phyloP scores from a whole-genome alignment of 306 rosid genomes.

The Quercus ilex region DNA sequence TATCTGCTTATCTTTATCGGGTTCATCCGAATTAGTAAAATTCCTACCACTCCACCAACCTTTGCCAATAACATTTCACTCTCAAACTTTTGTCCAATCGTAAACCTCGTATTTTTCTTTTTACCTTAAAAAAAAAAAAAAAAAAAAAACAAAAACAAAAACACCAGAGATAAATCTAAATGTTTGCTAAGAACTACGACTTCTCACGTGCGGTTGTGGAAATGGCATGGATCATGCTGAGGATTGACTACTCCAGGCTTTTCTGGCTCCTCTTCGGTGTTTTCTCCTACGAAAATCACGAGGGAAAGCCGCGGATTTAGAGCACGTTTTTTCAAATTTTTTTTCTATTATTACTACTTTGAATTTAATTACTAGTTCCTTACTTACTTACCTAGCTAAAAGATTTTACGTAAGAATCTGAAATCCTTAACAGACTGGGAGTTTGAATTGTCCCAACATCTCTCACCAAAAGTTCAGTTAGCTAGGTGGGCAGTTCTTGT shows the following conservation, averaged over 20 bases:
- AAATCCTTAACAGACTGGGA: neutral
- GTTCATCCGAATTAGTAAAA: too few species aligned
- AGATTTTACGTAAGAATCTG: neutral
- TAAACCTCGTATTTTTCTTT: neutral
- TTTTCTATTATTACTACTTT: neutral
- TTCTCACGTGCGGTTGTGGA: slow-evolving; percentile 34
- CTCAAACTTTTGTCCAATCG: slow-evolving; percentile 16
- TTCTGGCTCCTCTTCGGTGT: slow-evolving; percentile 64
- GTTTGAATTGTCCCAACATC: neutral
- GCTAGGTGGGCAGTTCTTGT: neutral
- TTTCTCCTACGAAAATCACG: slow-evolving; percentile 60
- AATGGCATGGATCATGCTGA: slow-evolving; percentile 54
- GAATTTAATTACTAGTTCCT: neutral
- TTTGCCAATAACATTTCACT: neutral
- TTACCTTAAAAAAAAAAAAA: neutral
- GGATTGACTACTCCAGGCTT: slow-evolving; percentile 56
- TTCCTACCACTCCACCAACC: neutral
- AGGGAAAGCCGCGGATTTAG: slow-evolving; percentile 64
- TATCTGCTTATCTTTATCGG: neutral
- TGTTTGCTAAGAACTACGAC: slow-evolving; percentile 50
- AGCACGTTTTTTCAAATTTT: neutral
- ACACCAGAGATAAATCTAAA: slow-evolving; percentile 22
- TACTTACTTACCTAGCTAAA: neutral
- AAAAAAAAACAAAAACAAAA: neutral
- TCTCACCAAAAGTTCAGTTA: neutral